Base-by-base conservation (phyloP, 192 early-diverging fungal genomes). In the Entomortierella beljakovae region DNA sequence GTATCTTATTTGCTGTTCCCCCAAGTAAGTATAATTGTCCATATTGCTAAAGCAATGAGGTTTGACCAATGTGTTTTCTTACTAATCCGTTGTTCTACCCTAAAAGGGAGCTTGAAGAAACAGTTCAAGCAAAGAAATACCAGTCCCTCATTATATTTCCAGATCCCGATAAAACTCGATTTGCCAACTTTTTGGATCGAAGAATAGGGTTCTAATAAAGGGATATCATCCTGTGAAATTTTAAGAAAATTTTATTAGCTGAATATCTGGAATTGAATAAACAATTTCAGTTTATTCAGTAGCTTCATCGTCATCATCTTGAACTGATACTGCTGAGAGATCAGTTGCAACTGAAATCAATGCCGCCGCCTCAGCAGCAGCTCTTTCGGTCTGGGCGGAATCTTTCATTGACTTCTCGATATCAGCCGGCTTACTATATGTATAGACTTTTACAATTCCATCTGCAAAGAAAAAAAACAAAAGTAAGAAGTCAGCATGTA, bases 371-470 rank as follows among this genome's bases (percentile, higher is more conserved):
- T 79, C 75, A 1, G 37, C 55, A 9, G 26, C 57, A 22, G 38
- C 63, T 23, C 60, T 29, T 23, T 64, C 61, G 0, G 67, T 54
- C 26, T 69, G 49, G 31, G 55, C 62, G n/a, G 75, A 68, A n/a
- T 79, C 75, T 51, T 58, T 79, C 25, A 43, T 25, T 35, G 68
- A 66, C 51, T 70, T 70, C 2, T 26, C 57, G 5, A 79, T 25
- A 25, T 79, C 71, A 11, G 69, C 57, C 33, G 31, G 62, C 16
- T 80, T 64, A 49, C 69, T 74, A 54, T 87, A 87, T 29, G 82
- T 88, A 60, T 92, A 92, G 10, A 85, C 86, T 74, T 89, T 92
- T 18, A 92, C 83, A 4, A 81, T 82, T 3, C 91, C 91, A 74
- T 94, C 92, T 88, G 58, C 28, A 25, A 35, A 31, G 7, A 13